phyloP scores from a whole-genome alignment of 2,329 filamentous ascomycete genomes.

The Dactylellina cionopaga region DNA sequence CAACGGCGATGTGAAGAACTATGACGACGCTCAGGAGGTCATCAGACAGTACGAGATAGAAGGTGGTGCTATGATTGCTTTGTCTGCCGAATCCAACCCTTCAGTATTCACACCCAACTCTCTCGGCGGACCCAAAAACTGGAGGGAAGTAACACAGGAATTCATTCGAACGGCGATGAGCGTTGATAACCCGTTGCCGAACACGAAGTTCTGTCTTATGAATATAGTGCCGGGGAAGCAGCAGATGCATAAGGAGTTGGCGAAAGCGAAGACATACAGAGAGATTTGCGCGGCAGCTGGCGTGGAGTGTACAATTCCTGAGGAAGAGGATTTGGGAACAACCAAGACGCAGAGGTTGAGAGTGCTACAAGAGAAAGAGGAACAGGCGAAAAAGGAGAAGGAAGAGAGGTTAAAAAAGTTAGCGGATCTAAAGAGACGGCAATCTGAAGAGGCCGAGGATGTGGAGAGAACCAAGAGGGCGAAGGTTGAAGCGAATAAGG shows the following conservation, averaged over 20 bases:
- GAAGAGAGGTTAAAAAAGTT: slow-evolving; percentile 51
- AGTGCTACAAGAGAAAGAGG: slow-evolving; percentile 35
- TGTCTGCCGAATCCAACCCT: slow-evolving; percentile 87
- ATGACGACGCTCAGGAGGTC: slow-evolving; percentile 76
- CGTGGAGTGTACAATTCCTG: slow-evolving; percentile 71
- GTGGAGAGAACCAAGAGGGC: slow-evolving; percentile 17
- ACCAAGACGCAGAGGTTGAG: slow-evolving; percentile 35
- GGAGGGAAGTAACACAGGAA: slow-evolving; percentile 79
- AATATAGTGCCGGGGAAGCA: slow-evolving; percentile 85
- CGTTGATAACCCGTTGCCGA: slow-evolving; percentile 85
- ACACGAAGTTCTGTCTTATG: slow-evolving; percentile 79
- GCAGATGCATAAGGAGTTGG: slow-evolving; percentile 72
- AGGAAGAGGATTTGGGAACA: slow-evolving; percentile 70
- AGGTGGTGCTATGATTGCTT: slow-evolving; percentile 92
- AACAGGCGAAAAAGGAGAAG: slow-evolving; percentile 35
- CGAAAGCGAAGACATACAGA: slow-evolving; percentile 74
- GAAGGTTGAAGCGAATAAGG: slow-evolving; percentile 12
- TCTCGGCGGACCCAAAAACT: slow-evolving; percentile 75
- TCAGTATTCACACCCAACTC: slow-evolving; percentile 79
- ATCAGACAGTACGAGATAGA: slow-evolving; percentile 84
- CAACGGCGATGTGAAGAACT: slow-evolving; percentile 87
- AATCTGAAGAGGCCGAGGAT: slow-evolving; percentile 52
- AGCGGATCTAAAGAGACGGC: slow-evolving; percentile 58
- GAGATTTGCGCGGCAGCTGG: slow-evolving; percentile 74
- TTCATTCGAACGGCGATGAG: slow-evolving; percentile 79